Conservation (phyloP, 306 rosid species). For the Prosopis cineraria region DNA sequence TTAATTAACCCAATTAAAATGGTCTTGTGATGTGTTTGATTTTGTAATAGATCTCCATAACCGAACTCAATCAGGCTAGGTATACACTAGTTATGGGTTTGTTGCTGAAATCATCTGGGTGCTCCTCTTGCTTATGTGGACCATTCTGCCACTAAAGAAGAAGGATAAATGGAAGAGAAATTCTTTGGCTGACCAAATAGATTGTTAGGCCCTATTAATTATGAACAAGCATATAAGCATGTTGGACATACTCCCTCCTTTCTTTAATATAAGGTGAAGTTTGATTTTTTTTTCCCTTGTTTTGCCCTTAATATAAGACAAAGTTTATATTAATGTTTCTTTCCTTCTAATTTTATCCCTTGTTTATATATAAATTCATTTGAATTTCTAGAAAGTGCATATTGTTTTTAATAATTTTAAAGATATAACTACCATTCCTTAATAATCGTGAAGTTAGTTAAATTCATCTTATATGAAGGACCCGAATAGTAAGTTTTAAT, state of each 20-base stretch:
- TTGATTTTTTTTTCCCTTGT: too few relatives aligned
- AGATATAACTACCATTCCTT: too few relatives aligned
- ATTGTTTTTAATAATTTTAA: too few relatives aligned
- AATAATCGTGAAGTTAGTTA: too few relatives aligned
- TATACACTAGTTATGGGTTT: background rate
- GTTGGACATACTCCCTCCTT: background rate
- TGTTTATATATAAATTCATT: too few relatives aligned
- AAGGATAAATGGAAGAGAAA: background rate
- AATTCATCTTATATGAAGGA: too few relatives aligned
- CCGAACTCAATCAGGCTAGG: background rate
- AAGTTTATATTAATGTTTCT: too few relatives aligned
- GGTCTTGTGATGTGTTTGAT: background rate
- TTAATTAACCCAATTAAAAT: slow-evolving; percentile 19
- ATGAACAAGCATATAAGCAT: background rate
- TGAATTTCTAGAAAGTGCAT: too few relatives aligned
- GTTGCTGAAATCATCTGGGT: background rate
- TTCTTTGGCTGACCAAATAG: background rate
- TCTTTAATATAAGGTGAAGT: too few relatives aligned
- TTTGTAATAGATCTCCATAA: background rate
- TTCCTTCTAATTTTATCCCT: too few relatives aligned
- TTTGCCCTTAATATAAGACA: too few relatives aligned
- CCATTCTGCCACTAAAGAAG: background rate
- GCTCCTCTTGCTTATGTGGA: background rate
- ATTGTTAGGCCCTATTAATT: background rate
- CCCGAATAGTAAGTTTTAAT: too few relatives aligned